Base-by-base conservation (phyloP, 148 eudicot species). In the Drosera capensis region DNA sequence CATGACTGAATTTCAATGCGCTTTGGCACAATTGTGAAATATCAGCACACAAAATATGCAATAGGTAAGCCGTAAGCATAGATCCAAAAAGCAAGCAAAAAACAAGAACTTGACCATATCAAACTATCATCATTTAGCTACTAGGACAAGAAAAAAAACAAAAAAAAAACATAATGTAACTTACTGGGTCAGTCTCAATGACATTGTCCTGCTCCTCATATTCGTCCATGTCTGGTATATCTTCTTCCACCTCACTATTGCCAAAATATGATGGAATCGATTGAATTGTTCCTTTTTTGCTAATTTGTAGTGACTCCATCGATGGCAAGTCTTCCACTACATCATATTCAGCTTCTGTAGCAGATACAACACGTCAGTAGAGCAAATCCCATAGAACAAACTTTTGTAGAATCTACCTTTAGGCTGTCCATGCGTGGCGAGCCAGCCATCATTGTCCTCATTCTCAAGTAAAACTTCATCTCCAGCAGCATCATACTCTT, bases 401-500 rank as follows among this genome's bases (percentile, higher is more conserved):
- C 14, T n/a, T n/a, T n/a, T n/a, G n/a, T n/a, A 21, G 12, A 40
- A 47, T 15, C 40, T 34, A 88, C 97, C 94, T 75, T 73, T 88
- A 24, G 97, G 94, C 59, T 69, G 73, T 42, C 97, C 97, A 70
- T 88, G 97, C 56, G 94, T 88, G 55, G 97, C 97, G 47, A 88
- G 63, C 97, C 97, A 88, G 37, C 97, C 97, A 73, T 88, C 97
- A 64, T 80, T 67, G 31, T 83, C 90, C 56, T 88, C 97, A 70
- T 80, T 51, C 20, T 88, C 97, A 57, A 88, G 75, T 36, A 88
- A 61, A 48, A 88, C 72, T 73, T 88, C 97, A 67, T 84, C 94
- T 9, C 97, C 97, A 48, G 92, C 97, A 68, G 94, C 97, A 59
- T 80, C 94, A 62, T 75, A 83, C 46, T 88, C 97, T 67, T 88